These are phyloP conservation scores for Mesotaenium endlicherianum DNA, from an alignment of 139 green algal genomes.

Conservation along the genomic window DNA sequence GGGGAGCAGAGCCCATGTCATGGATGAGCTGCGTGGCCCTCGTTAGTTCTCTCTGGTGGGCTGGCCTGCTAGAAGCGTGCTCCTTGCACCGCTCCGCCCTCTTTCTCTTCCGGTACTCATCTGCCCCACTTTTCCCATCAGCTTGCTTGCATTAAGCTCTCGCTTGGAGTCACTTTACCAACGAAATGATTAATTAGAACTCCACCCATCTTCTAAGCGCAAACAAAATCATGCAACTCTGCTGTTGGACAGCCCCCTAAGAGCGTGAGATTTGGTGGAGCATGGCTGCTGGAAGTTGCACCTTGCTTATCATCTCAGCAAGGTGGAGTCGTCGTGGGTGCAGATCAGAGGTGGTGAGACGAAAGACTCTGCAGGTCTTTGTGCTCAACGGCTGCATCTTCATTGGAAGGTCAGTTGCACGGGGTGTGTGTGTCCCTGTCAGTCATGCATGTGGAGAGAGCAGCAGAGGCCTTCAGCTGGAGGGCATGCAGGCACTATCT, in stretches of 20 bases:
- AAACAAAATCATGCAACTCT: background rate
- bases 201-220: background rate
- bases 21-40: no score
- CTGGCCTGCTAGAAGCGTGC: background rate
- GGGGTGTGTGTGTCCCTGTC: background rate
- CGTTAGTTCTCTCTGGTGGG: no score
- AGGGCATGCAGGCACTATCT: background rate
- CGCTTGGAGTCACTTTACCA: background rate
- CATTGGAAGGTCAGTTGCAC: background rate
- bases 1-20: no score
- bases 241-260: background rate
- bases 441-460: background rate
- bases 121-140: background rate
- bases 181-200: background rate
- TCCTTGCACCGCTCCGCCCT: background rate
- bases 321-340: background rate
- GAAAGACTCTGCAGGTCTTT: background rate
- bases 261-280: background rate
- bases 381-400: background rate
- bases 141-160: background rate
- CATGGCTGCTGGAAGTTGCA: background rate
- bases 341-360: background rate
- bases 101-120: background rate
- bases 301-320: background rate
- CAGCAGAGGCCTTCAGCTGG: background rate